Conservation (phyloP, 768 basidiomycete genomes). For the Termitomyces heimii region DNA sequence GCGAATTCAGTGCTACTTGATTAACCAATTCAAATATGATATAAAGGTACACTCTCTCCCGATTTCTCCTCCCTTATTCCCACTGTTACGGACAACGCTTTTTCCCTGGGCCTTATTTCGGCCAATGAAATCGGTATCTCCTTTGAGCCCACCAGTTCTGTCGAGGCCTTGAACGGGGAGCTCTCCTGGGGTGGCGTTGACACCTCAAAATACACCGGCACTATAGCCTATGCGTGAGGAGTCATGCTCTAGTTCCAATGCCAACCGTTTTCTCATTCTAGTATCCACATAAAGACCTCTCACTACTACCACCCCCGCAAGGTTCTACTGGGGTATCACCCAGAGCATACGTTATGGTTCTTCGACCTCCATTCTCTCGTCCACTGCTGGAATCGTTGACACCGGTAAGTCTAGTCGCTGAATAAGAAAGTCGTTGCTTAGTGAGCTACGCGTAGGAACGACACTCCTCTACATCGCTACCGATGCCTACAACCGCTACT, state of each 20-base stretch:
- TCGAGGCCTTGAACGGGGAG: slow-evolving; percentile 36
- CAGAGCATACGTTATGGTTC: slow-evolving; percentile 46
- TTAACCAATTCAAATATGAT: not conserved
- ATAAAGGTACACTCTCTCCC: slow-evolving; percentile 26
- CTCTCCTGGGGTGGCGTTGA: slow-evolving; percentile 49
- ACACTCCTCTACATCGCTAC: slow-evolving; percentile 42
- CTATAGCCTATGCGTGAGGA: slow-evolving; percentile 34
- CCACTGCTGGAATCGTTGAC: slow-evolving; percentile 53
- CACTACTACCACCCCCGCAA: slow-evolving; percentile 40
- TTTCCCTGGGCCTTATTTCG: slow-evolving; percentile 30
- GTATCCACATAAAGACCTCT: slow-evolving; percentile 26
- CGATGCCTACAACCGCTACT: slow-evolving; percentile 39
- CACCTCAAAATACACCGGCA: slow-evolving; percentile 33
- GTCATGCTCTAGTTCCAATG: not conserved
- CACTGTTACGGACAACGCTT: slow-evolving; percentile 56
- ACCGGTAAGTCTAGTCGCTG: slow-evolving; percentile 29
- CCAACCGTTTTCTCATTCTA: not conserved
- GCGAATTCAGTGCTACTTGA: not conserved
- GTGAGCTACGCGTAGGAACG: slow-evolving; percentile 26
- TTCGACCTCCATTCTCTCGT: slow-evolving; percentile 34
- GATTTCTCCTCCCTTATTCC: slow-evolving; percentile 26
- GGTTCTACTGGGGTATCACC: slow-evolving; percentile 53
- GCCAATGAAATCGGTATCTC: slow-evolving; percentile 40
- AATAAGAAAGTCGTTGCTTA: no score
- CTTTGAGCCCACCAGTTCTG: slow-evolving; percentile 38